Evolutionary conservation across 83 land plant genomes (phyloP), one percentile per base, ranked within the genome.

Genomic region (Picea abies): DNA sequence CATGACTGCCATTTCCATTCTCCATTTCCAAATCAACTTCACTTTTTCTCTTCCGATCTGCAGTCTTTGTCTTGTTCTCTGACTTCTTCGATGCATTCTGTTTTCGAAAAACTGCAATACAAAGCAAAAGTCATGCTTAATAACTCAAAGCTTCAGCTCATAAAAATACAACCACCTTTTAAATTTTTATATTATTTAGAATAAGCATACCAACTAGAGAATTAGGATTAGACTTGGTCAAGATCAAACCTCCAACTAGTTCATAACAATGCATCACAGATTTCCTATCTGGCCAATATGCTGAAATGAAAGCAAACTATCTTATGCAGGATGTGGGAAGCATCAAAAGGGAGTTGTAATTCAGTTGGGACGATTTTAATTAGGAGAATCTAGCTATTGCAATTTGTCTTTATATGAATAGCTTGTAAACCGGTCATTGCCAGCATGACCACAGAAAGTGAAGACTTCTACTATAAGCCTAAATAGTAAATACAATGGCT

Each of bases 1-100:
- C 60, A n/a, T 73, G 77, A n/a, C 47, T 47, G 6, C 77, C 77
- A 73, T 73, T 73, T 73, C 56, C 77, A 73, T 73, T 73, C 77
- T 73, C 56, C 77, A 73, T 73, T 73, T 73, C 77, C 77, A 73
- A 73, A n/a, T 73, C 56, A 73, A 11, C 77, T 44, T 73, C 77
- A 44, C 56, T 16, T 22, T 73, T 73, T 25, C 77, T 73, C 26
- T 73, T 44, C 39, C 71, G 32, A 32, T 68, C 71, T 68, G 71
- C 16, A 15, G 39, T 68, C 32, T 68, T 68, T 68, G 71, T 29
- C 35, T 68, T 68, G 37, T 1, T 68, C 17, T 68, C 71, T 11
- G 35, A 68, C 35, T 68, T 68, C 71, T 68, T 68, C 26, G 71
- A 68, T 68, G 71, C 71, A 68, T 68, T 68, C 32, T 29, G 71